Evolutionary conservation across 1,139 yeast genomes (phyloP), one percentile per base, ranked within the genome.

Genomic region (Fermentozyma sake): DNA sequence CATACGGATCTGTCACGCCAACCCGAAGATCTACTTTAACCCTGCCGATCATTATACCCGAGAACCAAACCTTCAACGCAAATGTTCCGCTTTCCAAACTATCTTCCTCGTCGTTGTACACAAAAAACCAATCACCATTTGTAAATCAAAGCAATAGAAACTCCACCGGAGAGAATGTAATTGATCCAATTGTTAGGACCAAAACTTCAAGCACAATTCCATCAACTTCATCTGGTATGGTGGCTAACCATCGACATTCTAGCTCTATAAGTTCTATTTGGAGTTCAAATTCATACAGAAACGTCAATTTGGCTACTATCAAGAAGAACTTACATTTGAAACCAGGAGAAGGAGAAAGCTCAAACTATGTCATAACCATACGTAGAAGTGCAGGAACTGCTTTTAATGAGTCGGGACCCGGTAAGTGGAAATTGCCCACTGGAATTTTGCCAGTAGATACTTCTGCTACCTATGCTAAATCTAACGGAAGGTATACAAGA

Each of bases 371-470:
- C 4, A 57, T 64, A 26, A 54, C 67, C 6, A 48, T 79, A 12
- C 58, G 85, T 19, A 59, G 67, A 26, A 64, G 60, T 24, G 68
- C 77, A 0, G 78, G 74, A 3, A 68, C 75, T 0, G 62, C 85
- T 1, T 75, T 66, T 33, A 75, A 76, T 33, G 79, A 73, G 25
- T 61, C 67, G 1, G 68, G 76, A 1, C 68, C 81, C 1, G 63
- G 67, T 1, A 66, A 67, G 29, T 76, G 81, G 78, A 74, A 72
- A 24, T 56, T 81, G 24, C 89, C 89, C 1, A 66, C 76, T 6
- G 87, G 85, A 3, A 76, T 79, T 12, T 45, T 61, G 44, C 79
- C 60, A 36, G 60, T 56, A 34, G 71, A 59, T 47, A 51, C 48
- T 26, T 41, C 53, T 16, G 54, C 61, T 5, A 46, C 47, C 12